Percentiles rank a stretch among this genome's conserved stretches.
phyloP scores from a whole-genome alignment of 2,329 filamentous ascomycete genomes.

The Scleromitrula shiraiana region DNA sequence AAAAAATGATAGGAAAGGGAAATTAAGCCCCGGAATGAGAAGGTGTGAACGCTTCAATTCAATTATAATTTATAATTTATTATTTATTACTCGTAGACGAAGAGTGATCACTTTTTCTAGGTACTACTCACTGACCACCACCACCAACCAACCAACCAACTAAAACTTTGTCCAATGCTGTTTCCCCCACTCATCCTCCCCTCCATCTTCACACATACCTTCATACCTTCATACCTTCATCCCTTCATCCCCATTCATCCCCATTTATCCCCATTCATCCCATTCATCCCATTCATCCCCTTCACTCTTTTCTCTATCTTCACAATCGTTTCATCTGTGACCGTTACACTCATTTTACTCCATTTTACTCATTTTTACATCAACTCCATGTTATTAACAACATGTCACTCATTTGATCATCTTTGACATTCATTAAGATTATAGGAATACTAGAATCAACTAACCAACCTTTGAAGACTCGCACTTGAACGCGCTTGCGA shows the following conservation, averaged over 20 bases:
- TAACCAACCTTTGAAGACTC: too few species aligned
- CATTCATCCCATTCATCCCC: background rate
- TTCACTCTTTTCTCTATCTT: background rate
- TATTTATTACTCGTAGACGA: too few species aligned
- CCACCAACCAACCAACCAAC: background rate
- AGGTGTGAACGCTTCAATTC: too few species aligned
- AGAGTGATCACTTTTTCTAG: too few species aligned
- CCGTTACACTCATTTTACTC: constrained; percentile 11
- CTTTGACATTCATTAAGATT: background rate
- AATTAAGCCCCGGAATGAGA: background rate
- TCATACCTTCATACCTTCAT: too few species aligned
- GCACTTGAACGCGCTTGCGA: too few species aligned
- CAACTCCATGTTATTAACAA: background rate
- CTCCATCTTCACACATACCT: constrained; percentile 1
- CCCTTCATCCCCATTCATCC: too few species aligned
- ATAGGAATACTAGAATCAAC: too few species aligned
- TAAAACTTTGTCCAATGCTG: background rate
- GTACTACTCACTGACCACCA: too few species aligned
- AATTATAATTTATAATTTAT: too few species aligned
- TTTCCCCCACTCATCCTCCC: background rate
- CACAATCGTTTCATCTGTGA: constrained; percentile 4
- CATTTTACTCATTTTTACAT: too few species aligned
- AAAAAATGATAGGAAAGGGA: background rate
- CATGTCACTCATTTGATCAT: background rate
- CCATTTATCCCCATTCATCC: too few species aligned